Evolutionary conservation across 1,284 basidiomycete genomes (phyloP).

Genomic region (Quambalaria eucalypti): DNA sequence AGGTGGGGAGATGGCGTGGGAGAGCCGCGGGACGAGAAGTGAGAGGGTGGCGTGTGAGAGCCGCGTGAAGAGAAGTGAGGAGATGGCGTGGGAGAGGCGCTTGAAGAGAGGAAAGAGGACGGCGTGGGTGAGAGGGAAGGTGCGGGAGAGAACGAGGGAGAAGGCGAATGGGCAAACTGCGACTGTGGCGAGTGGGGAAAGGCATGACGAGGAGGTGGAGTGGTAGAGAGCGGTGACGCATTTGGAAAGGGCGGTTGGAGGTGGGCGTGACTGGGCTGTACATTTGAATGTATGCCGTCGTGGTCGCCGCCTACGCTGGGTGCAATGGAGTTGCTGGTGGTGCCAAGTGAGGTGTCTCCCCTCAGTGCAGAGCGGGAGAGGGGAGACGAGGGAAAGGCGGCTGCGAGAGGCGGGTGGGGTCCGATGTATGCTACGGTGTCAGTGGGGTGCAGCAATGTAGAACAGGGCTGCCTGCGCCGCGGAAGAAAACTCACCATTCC

Average conservation of each 20-base stretch:
- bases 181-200: no score
- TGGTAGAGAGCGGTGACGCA: not conserved
- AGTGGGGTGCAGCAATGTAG: not conserved
- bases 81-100: not conserved
- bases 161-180: not conserved
- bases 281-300: not conserved
- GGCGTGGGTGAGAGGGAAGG: not conserved
- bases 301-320: not conserved
- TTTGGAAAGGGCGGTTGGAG: not conserved
- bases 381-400: constrained; percentile 2
- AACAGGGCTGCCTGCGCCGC: not conserved
- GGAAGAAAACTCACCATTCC: constrained; percentile 7
- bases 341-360: constrained; percentile 2
- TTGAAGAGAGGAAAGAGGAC: not conserved
- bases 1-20: not conserved
- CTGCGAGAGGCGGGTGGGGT: not conserved
- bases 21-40: not conserved
- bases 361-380: constrained; percentile 1
- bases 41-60: no score
- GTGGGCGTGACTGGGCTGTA: not conserved
- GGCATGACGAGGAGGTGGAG: no score
- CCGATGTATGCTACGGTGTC: not conserved
- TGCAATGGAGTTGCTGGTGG: no score
- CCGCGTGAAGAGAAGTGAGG: not conserved
- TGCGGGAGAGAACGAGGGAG: constrained; percentile 1